These are phyloP conservation scores for Ophiostoma tasmaniense DNA, from an alignment of 2,329 filamentous ascomycete species.

Conservation along the genomic window DNA sequence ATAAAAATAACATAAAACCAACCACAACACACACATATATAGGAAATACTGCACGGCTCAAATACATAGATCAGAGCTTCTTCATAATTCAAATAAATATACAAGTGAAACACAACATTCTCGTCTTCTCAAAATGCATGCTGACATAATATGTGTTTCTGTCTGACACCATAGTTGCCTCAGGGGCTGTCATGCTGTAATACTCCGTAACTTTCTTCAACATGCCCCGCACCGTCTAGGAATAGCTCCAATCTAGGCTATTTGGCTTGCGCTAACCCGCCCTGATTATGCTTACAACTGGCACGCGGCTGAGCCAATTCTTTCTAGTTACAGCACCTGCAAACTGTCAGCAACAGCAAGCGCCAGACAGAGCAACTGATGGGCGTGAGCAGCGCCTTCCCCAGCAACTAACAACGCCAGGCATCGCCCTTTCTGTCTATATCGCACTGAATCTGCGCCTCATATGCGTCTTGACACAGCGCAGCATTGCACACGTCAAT, in stretches of 20 bases:
- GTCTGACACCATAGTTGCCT: not conserved
- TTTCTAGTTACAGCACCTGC: not conserved
- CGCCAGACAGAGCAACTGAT: not conserved
- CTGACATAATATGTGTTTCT: not conserved
- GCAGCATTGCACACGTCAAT: not conserved
- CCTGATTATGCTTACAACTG: slow-evolving; percentile 1
- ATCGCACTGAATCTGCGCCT: not conserved
- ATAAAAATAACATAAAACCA: no score
- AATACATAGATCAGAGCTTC: no score
- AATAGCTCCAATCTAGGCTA: slow-evolving; percentile 1
- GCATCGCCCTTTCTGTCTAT: not conserved
- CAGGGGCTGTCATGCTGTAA: not conserved
- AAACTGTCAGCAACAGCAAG: no score
- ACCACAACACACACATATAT: no score
- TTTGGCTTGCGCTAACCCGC: slow-evolving; percentile 2
- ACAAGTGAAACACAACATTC: not conserved
- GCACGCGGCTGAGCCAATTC: slow-evolving; percentile 3
- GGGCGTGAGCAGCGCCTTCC: not conserved
- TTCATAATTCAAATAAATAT: not conserved
- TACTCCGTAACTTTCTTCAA: not conserved
- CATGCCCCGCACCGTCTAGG: not conserved
- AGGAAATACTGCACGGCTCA: no score
- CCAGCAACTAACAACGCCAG: not conserved
- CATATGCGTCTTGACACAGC: not conserved
- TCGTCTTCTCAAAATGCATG: not conserved